These are phyloP conservation scores for Ilyonectria robusta DNA, from an alignment of 2,329 filamentous ascomycete species.

Conservation along the genomic window DNA sequence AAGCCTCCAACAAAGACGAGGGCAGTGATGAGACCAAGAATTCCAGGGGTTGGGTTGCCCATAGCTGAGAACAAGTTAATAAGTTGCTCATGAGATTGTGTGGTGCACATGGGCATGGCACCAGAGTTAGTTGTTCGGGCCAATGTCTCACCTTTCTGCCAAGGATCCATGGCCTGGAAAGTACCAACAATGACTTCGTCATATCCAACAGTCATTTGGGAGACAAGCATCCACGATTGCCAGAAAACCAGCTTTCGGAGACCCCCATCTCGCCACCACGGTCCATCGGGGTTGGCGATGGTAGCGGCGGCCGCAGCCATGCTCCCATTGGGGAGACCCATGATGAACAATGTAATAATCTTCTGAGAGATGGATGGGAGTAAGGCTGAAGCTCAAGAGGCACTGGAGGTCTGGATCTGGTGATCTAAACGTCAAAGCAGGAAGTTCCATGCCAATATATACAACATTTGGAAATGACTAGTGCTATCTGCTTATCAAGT, in stretches of 20 bases:
- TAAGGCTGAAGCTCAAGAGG: too few relatives aligned
- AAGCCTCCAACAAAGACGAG: conserved; percentile 16
- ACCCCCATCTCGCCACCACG: conserved; percentile 5
- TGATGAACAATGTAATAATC: neutral
- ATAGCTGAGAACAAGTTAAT: neutral
- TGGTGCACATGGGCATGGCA: neutral
- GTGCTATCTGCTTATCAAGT: too few relatives aligned
- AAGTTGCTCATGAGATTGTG: neutral
- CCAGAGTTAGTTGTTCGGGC: too few relatives aligned
- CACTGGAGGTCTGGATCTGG: too few relatives aligned
- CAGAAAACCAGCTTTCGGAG: conserved; percentile 18
- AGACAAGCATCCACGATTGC: conserved; percentile 16
- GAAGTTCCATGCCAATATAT: too few relatives aligned
- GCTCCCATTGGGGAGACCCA: neutral
- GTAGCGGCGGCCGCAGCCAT: neutral
- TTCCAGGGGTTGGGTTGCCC: conserved; percentile 7
- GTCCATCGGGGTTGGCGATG: neutral
- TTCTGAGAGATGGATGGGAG: too few relatives aligned
- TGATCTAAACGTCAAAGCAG: too few relatives aligned
- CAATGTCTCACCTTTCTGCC: neutral
- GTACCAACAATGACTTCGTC: conserved; percentile 16
- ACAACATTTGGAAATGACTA: too few relatives aligned
- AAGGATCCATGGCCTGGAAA: conserved; percentile 19
- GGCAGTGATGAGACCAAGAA: conserved; percentile 12
- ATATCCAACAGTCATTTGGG: conserved; percentile 15